A percentile compares a stretch with the other conserved stretches of the same genome.
Conservation (phyloP, 1,284 basidiomycete species). For the Puccinia hordei region DNA sequence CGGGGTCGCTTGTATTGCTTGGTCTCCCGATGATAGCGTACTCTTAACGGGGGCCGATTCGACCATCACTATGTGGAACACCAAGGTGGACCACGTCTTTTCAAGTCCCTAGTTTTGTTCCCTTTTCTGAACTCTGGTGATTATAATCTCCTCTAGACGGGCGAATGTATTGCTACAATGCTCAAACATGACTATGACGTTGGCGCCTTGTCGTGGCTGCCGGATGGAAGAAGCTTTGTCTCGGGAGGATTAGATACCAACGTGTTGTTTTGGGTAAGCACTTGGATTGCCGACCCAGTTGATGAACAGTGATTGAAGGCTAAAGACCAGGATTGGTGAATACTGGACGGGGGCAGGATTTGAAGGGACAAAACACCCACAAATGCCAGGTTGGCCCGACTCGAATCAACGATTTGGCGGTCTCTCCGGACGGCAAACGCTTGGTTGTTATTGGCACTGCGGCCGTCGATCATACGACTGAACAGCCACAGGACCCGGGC, state of each 20-base stretch:
- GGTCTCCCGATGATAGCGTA: constrained; percentile 82
- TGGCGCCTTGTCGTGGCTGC: constrained; percentile 81
- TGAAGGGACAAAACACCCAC: constrained; percentile 71
- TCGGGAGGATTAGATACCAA: constrained; percentile 85
- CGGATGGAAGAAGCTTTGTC: constrained; percentile 83
- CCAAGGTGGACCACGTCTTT: constrained; percentile 65
- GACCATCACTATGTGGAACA: constrained; percentile 81
- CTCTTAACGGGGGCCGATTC: constrained; percentile 79
- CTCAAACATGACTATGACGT: constrained; percentile 79
- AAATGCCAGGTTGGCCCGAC: constrained; percentile 75
- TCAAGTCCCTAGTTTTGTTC: not conserved
- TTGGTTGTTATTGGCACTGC: constrained; percentile 75
- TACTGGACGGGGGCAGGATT: constrained; percentile 64
- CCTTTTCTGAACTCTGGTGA: not conserved
- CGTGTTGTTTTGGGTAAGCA: constrained; percentile 82
- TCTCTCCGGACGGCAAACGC: constrained; percentile 80
- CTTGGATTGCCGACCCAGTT: not conserved
- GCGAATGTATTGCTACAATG: constrained; percentile 68
- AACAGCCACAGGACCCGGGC: not conserved
- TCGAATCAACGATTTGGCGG: constrained; percentile 80
- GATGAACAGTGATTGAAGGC: not conserved
- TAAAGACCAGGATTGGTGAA: not conserved
- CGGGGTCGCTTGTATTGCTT: constrained; percentile 76
- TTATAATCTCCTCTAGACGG: constrained; percentile 64
- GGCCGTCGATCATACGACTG: constrained; percentile 27